These are phyloP conservation scores for Tetraselmis striata DNA, from an alignment of 139 green algal species.

Conservation along the genomic window DNA sequence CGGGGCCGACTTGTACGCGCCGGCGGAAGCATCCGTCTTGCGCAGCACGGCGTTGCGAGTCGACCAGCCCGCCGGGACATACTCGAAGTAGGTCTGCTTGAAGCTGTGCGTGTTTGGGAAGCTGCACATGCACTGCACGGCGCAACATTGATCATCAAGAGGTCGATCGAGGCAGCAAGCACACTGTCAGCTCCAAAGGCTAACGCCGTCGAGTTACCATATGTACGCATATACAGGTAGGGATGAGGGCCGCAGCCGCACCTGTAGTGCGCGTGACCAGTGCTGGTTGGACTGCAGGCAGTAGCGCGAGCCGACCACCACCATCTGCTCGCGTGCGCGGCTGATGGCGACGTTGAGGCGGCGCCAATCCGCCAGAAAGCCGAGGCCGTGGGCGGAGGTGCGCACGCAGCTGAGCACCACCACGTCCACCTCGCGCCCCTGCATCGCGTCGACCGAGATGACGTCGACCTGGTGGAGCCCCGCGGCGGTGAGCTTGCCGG, in stretches of 20 bases:
- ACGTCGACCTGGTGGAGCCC: background rate
- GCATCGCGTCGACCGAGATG: slow-evolving; percentile 1
- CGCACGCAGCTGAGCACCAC: slow-evolving; percentile 8
- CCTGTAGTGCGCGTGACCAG: background rate
- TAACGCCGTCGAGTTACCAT: too few relatives aligned
- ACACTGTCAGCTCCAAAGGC: too few relatives aligned
- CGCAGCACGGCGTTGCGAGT: background rate
- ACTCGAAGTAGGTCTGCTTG: background rate
- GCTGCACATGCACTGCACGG: background rate
- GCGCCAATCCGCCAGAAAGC: slow-evolving; percentile 71
- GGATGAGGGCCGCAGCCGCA: too few relatives aligned
- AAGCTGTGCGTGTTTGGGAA: background rate
- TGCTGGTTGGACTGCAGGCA: background rate
- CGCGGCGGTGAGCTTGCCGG: background rate
- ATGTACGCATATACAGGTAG: too few relatives aligned
- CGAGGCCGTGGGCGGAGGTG: slow-evolving; percentile 38
- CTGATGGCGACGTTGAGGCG: slow-evolving; percentile 93
- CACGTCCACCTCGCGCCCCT: slow-evolving; percentile 3
- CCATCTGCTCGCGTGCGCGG: slow-evolving; percentile 67
- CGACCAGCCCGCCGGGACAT: background rate
- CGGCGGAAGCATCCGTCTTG: background rate
- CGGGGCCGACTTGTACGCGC: background rate
- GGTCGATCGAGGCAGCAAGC: too few relatives aligned
- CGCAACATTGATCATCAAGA: too few relatives aligned
- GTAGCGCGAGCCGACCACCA: background rate